Conservation (phyloP, 495 filamentous ascomycete genomes). For the Achaetomiella virescens region DNA sequence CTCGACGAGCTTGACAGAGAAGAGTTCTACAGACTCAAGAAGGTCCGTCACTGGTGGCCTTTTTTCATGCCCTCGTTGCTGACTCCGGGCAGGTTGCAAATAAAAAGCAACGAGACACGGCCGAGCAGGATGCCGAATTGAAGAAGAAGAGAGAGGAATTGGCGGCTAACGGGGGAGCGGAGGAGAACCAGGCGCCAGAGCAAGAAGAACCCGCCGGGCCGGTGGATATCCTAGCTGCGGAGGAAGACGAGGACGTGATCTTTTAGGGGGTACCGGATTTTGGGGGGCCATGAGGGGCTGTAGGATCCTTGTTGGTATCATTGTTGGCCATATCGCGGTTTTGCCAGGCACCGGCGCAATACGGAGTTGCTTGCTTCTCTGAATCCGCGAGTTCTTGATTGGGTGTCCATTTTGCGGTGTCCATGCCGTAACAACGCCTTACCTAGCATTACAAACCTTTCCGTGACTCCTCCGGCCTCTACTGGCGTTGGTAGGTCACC, state of each 20-base stretch:
- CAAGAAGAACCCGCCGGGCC: constrained; percentile 43
- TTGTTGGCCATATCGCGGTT: constrained; percentile 1
- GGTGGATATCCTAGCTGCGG: constrained; percentile 69
- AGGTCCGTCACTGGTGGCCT: constrained; percentile 34
- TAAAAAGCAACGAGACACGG: constrained; percentile 85
- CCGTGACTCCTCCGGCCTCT: constrained; percentile 8
- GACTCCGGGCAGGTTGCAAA: constrained; percentile 54
- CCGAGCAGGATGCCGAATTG: constrained; percentile 68
- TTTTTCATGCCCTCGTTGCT: neutral
- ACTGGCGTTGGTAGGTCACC: constrained; percentile 91
- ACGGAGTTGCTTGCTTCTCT: constrained; percentile 16
- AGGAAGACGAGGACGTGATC: constrained; percentile 91
- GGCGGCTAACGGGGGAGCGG: constrained; percentile 19
- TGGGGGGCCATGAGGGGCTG: neutral
- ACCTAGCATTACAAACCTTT: constrained; percentile 2
- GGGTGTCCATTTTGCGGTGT: neutral
- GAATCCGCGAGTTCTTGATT: constrained; percentile 8
- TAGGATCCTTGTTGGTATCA: constrained; percentile 11
- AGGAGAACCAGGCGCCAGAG: constrained; percentile 44
- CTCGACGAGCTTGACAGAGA: constrained; percentile 97
- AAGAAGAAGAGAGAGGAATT: constrained; percentile 48
- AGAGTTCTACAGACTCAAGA: constrained; percentile 97
- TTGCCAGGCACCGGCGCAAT: constrained; percentile 20
- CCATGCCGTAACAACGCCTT: neutral
- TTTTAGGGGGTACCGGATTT: constrained; percentile 54